Evolutionary conservation across 257 asterid genomes (phyloP).

Genomic region (Jasminum sambac): DNA sequence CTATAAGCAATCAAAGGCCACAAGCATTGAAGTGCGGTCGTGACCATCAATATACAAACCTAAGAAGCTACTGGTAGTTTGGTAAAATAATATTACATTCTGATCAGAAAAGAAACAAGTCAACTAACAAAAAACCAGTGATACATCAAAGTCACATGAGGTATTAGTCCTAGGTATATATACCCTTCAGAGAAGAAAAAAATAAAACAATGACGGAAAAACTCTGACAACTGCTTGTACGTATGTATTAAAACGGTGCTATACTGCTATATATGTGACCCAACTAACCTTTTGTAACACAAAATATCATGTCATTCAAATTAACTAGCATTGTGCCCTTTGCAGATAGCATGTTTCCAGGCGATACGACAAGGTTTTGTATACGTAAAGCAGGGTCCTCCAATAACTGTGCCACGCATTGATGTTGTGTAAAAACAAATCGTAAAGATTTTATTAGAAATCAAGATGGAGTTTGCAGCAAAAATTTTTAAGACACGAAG

Average conservation of each 20-base stretch:
- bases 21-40: neutral
- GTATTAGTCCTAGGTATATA: too few species aligned
- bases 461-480: neutral
- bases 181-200: too few species aligned
- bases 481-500: conserved; percentile 5
- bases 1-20: neutral
- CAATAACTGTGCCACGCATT: conserved; percentile 54
- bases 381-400: conserved; percentile 65
- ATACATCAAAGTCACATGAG: too few species aligned
- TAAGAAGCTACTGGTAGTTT: neutral
- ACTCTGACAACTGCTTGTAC: too few species aligned
- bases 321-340: conserved; percentile 38
- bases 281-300: conserved; percentile 37
- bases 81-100: too few species aligned
- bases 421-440: neutral
- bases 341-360: conserved; percentile 43
- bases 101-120: too few species aligned
- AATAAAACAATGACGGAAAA: too few species aligned
- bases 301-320: conserved; percentile 43
- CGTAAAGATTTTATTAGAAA: conserved; percentile 11
- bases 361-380: conserved; percentile 47
- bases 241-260: too few species aligned
- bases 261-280: too few species aligned
- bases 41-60: neutral
- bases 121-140: too few species aligned